Conservation (phyloP, 345 rosid species). For the Hibiscus trionum region DNA sequence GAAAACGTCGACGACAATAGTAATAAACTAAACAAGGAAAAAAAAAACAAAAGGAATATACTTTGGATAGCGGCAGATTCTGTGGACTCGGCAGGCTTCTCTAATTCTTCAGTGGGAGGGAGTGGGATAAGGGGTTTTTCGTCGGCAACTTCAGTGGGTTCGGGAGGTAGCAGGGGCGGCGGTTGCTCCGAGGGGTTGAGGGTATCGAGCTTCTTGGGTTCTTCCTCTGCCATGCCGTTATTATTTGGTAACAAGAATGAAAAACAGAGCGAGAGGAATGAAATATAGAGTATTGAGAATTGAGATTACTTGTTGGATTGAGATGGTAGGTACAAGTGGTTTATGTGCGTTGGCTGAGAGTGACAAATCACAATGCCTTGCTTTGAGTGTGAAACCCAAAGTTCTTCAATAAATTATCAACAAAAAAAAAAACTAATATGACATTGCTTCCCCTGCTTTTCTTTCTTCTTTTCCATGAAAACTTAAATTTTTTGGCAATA, state of each 20-base stretch:
- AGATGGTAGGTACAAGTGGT: constrained; percentile 19
- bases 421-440: background rate
- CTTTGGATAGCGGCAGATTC: constrained; percentile 31
- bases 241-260: background rate
- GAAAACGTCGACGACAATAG: background rate
- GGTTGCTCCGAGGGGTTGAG: background rate
- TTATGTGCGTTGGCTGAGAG: constrained; percentile 28
- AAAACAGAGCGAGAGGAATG: background rate
- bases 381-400: background rate
- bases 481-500: background rate
- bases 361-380: constrained; percentile 1
- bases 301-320: background rate
- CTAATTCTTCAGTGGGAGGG: background rate
- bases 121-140: background rate
- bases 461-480: background rate
- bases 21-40: background rate
- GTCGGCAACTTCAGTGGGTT: constrained; percentile 1
- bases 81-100: background rate
- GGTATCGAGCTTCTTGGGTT: constrained; percentile 35
- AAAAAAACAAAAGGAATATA: constrained; percentile 2
- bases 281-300: background rate
- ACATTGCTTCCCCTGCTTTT: background rate
- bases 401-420: background rate
- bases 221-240: constrained; percentile 39
- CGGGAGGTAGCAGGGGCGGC: background rate